phyloP scores from a whole-genome alignment of 2,329 filamentous ascomycete species.

The Pseudocercospora ulei region DNA sequence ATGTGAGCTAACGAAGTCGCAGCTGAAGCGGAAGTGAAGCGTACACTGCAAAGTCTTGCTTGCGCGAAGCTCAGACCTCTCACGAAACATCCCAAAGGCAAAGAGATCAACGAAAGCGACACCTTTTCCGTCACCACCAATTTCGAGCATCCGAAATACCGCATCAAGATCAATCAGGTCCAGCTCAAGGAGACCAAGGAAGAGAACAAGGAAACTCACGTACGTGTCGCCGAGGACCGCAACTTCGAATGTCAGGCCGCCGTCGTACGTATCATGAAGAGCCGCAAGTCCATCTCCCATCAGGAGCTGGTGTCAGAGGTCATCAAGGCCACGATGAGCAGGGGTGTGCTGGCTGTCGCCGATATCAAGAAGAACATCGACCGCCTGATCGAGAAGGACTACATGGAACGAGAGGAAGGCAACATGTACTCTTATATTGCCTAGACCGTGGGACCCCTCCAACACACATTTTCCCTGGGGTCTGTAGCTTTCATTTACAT shows the following conservation, averaged over 20 bases:
- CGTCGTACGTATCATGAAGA: slow-evolving; percentile 96
- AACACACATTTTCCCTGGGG: no score
- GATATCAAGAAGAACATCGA: slow-evolving; percentile 98
- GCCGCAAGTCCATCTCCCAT: slow-evolving; percentile 75
- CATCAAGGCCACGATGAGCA: slow-evolving; percentile 76
- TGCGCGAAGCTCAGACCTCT: slow-evolving; percentile 82
- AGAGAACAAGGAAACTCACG: slow-evolving; percentile 89
- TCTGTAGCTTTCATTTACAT: no score
- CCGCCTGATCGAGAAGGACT: slow-evolving; percentile 89
- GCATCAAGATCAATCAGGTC: slow-evolving; percentile 98
- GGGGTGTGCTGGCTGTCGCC: slow-evolving; percentile 71
- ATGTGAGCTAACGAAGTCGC: slow-evolving; percentile 26
- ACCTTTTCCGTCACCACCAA: slow-evolving; percentile 70
- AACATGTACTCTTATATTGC: slow-evolving; percentile 45
- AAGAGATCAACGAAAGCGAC: slow-evolving; percentile 65
- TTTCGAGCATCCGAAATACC: slow-evolving; percentile 73
- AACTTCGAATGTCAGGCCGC: slow-evolving; percentile 96
- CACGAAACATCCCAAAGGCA: slow-evolving; percentile 69
- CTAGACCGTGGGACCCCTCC: no score
- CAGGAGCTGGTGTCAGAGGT: slow-evolving; percentile 83
- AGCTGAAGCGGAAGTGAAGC: slow-evolving; percentile 67
- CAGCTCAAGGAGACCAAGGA: slow-evolving; percentile 92
- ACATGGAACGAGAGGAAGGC: slow-evolving; percentile 70
- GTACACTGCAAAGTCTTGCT: slow-evolving; percentile 88
- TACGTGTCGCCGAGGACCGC: slow-evolving; percentile 76